Evolutionary conservation across 768 basidiomycete genomes (phyloP).

Genomic region (Xerocomellus intermedius): DNA sequence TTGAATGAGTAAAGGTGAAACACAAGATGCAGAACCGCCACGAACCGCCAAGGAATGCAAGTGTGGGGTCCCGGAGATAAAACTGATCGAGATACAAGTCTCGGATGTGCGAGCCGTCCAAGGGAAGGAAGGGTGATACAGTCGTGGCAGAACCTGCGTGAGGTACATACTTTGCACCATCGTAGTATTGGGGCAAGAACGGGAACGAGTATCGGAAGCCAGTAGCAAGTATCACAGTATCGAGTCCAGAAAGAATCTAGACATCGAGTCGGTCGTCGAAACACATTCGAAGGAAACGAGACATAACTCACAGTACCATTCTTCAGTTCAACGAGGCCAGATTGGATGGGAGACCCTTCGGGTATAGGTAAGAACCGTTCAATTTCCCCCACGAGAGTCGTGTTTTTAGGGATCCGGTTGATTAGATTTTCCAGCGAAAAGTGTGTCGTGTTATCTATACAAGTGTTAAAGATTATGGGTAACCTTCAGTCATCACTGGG

Average conservation of each 20-base stretch:
- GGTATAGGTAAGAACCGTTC: no score
- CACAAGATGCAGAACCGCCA: neutral
- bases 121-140: slow-evolving; percentile 9
- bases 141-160: neutral
- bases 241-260: slow-evolving; percentile 10
- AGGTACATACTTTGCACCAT: neutral
- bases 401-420: no score
- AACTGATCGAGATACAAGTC: slow-evolving; percentile 15
- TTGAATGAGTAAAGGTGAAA: no score
- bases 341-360: slow-evolving; percentile 4
- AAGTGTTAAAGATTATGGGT: no score
- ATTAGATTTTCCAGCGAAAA: no score
- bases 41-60: slow-evolving; percentile 10
- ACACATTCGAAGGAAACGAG: no score
- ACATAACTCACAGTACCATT: slow-evolving; percentile 12
- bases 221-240: slow-evolving; percentile 14
- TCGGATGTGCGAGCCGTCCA: slow-evolving; percentile 7
- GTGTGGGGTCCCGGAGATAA: slow-evolving; percentile 12
- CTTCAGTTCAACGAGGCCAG: slow-evolving; percentile 7
- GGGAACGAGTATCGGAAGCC: slow-evolving; percentile 14
- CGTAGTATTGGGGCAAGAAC: slow-evolving; percentile 19
- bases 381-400: no score
- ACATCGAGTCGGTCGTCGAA: no score
- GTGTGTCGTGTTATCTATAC: no score
- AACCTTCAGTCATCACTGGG: no score